Evolutionary conservation across 257 asterid species (phyloP).

Genomic region (Cruciata laevipes): DNA sequence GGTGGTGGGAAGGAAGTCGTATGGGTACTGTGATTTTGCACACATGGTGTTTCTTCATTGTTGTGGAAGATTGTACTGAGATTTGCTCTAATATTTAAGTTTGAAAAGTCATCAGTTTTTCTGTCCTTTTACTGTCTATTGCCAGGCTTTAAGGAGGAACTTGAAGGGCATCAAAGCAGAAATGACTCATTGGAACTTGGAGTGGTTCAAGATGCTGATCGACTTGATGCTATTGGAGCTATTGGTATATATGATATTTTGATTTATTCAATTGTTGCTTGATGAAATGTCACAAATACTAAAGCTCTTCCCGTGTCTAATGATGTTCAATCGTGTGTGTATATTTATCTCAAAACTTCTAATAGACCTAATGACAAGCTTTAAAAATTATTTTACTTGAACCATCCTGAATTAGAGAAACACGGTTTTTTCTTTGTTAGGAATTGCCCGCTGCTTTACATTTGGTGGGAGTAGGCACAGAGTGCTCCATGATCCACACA

Average conservation of each 20-base stretch:
- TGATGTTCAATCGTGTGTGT: not conserved
- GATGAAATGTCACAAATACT: not conserved
- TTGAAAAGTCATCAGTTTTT: not conserved
- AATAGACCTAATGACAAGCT: not conserved
- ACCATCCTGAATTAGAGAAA: not conserved
- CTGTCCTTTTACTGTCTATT: slow-evolving; percentile 9
- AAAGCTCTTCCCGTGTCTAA: not conserved
- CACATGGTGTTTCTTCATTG: not conserved
- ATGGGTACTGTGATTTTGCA: not conserved
- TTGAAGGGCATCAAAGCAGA: slow-evolving; percentile 35
- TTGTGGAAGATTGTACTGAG: not conserved
- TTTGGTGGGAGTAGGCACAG: slow-evolving; percentile 84
- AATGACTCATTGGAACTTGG: slow-evolving; percentile 56
- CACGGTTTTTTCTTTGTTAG: slow-evolving; percentile 24
- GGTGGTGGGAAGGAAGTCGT: not conserved
- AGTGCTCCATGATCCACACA: slow-evolving; percentile 68
- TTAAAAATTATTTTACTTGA: not conserved
- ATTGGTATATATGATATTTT: slow-evolving; percentile 41
- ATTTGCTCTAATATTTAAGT: not conserved
- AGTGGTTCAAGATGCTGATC: slow-evolving; percentile 97
- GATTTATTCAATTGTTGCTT: not conserved
- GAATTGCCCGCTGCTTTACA: slow-evolving; percentile 92
- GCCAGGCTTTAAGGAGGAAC: slow-evolving; percentile 85
- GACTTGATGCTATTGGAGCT: slow-evolving; percentile 98
- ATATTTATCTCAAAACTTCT: not conserved